Conservation (phyloP, 306 rosid genomes). For the Castanospermum australe region DNA sequence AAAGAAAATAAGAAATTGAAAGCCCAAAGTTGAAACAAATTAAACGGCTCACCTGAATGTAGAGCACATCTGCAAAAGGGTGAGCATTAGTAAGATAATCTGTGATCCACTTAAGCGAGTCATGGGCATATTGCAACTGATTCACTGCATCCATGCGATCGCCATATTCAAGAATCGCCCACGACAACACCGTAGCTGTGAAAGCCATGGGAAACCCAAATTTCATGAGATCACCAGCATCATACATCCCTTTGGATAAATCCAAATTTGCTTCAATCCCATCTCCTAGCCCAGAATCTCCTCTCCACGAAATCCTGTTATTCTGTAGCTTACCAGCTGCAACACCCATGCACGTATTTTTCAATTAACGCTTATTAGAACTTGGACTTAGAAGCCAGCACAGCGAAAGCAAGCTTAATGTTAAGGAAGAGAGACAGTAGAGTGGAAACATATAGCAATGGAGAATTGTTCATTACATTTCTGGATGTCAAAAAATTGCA, state of each 20-base stretch:
- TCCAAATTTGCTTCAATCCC: conserved; percentile 65
- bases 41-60: conserved; percentile 61
- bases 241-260: conserved; percentile 74
- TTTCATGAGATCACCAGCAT: conserved; percentile 69
- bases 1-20: neutral
- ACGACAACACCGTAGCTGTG: conserved; percentile 70
- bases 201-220: conserved; percentile 83
- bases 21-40: neutral
- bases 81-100: conserved; percentile 71
- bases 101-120: conserved; percentile 59
- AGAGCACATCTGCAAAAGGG: conserved; percentile 62
- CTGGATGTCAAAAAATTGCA: conserved; percentile 60
- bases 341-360: neutral
- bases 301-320: conserved; percentile 64
- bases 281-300: conserved; percentile 66
- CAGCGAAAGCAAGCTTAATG: neutral
- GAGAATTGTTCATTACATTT: conserved; percentile 43
- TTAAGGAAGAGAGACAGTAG: neutral
- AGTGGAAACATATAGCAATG: neutral
- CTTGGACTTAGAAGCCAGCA: neutral
- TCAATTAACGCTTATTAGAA: neutral
- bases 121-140: conserved; percentile 52
- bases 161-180: conserved; percentile 81
- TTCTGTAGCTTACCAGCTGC: conserved; percentile 60
- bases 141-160: conserved; percentile 50